Conservation (phyloP, 139 green algal species). For the Gonium pectorale region DNA sequence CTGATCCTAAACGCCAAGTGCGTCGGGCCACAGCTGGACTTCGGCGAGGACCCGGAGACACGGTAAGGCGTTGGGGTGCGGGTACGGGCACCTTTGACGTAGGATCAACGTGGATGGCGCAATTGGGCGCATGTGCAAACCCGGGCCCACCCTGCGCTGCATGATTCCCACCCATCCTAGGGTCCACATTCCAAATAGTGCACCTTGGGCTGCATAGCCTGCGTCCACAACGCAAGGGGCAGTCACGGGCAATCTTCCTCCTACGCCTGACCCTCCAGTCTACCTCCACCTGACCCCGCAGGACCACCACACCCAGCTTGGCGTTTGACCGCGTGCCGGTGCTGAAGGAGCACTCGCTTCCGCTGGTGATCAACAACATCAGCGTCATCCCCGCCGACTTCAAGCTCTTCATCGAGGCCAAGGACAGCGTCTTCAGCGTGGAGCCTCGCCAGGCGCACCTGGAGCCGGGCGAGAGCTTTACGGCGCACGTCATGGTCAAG, state of each 20-base stretch:
- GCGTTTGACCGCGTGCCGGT: slow-evolving; percentile 77
- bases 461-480: slow-evolving; percentile 52
- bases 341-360: slow-evolving; percentile 63
- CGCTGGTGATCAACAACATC: slow-evolving; percentile 76
- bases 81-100: too few species aligned
- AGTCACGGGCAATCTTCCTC: too few species aligned
- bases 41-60: slow-evolving; percentile 47
- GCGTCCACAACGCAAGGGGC: too few species aligned
- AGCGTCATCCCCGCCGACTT: slow-evolving; percentile 78
- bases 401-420: slow-evolving; percentile 79
- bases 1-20: slow-evolving; percentile 71
- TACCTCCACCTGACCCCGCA: too few species aligned
- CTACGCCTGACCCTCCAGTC: too few species aligned
- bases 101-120: too few species aligned
- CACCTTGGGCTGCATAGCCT: too few species aligned
- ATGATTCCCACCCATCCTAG: too few species aligned
- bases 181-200: too few species aligned
- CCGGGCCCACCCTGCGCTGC: too few species aligned
- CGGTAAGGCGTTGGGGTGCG: too few species aligned
- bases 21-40: slow-evolving; percentile 73
- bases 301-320: slow-evolving; percentile 45
- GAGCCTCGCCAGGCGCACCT: slow-evolving; percentile 58
- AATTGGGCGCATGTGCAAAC: too few species aligned
- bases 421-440: slow-evolving; percentile 74
- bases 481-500: slow-evolving; percentile 53